phyloP scores from a whole-genome alignment of 805 yeast genomes.

The Saccharomycopsis sp. region DNA sequence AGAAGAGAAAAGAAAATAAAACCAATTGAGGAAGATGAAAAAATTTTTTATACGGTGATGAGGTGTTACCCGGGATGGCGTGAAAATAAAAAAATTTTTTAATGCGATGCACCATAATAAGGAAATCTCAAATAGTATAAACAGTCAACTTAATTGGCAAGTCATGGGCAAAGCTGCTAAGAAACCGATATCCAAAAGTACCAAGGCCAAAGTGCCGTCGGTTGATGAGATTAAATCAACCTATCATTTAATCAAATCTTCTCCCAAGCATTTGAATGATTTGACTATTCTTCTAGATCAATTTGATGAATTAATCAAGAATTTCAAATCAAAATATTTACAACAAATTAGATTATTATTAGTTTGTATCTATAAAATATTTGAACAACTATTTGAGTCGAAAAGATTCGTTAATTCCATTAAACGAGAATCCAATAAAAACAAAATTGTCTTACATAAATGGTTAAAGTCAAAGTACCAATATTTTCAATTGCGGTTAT shows the following conservation, averaged over 20 bases:
- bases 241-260: constrained; percentile 27
- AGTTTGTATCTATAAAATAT: constrained; percentile 38
- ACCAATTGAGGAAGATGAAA: not conserved
- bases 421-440: constrained; percentile 32
- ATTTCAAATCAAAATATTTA: constrained; percentile 25
- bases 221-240: constrained; percentile 7
- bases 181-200: not conserved
- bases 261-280: constrained; percentile 49
- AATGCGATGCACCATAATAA: too few species aligned
- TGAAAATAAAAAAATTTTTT: too few species aligned
- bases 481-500: constrained; percentile 40
- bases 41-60: not conserved
- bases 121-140: too few species aligned
- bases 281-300: constrained; percentile 33
- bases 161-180: too few species aligned
- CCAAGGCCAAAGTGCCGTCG: not conserved
- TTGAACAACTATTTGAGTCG: constrained; percentile 40
- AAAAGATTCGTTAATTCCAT: constrained; percentile 34
- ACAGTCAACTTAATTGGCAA: too few species aligned
- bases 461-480: constrained; percentile 62
- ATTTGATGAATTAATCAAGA: constrained; percentile 19
- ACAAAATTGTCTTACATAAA: constrained; percentile 41
- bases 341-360: constrained; percentile 33
- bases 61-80: not conserved
- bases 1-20: not conserved